These are phyloP conservation scores for Tolypocladium sp. DNA, from an alignment of 2,329 filamentous ascomycete genomes.

Conservation along the genomic window DNA sequence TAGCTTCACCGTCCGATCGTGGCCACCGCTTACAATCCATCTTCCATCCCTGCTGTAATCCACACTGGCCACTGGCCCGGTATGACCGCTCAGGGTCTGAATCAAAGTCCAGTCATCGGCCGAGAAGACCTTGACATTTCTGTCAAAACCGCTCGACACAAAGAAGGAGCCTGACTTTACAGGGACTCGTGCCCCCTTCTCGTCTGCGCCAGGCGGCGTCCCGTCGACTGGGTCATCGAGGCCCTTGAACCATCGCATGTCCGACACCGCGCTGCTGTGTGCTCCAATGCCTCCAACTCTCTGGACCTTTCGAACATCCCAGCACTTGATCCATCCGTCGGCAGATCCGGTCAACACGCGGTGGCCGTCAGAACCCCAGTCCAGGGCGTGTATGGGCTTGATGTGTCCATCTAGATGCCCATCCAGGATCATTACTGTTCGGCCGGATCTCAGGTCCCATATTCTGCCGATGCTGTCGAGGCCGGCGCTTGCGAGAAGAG, in stretches of 20 bases:
- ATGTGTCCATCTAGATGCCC: constrained; percentile 74
- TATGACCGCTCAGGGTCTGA: constrained; percentile 82
- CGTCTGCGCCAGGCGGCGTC: constrained; percentile 48
- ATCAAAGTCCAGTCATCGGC: constrained; percentile 91
- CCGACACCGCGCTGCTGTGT: constrained; percentile 83
- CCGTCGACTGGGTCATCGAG: constrained; percentile 63
- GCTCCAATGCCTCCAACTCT: constrained; percentile 80
- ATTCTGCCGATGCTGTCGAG: constrained; percentile 90
- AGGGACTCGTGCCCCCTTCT: constrained; percentile 58
- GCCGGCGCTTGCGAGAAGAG: constrained; percentile 82
- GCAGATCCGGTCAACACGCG: constrained; percentile 87
- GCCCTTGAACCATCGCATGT: constrained; percentile 90
- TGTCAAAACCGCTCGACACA: constrained; percentile 85
- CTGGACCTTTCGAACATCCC: constrained; percentile 87
- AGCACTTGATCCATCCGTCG: constrained; percentile 95
- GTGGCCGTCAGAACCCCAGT: constrained; percentile 88
- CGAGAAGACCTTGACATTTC: constrained; percentile 90
- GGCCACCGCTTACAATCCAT: constrained; percentile 92
- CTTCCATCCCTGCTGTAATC: constrained; percentile 78
- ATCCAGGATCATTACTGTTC: constrained; percentile 93
- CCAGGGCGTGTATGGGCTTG: constrained; percentile 83
- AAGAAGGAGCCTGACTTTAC: constrained; percentile 90
- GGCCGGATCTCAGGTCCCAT: constrained; percentile 87
- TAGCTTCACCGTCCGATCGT: constrained; percentile 91
- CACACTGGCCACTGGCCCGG: constrained; percentile 82